Evolutionary conservation across 2,329 filamentous ascomycete species (phyloP), one percentile per base, ranked within the genome.

Genomic region (Aspergillus glaucus): DNA sequence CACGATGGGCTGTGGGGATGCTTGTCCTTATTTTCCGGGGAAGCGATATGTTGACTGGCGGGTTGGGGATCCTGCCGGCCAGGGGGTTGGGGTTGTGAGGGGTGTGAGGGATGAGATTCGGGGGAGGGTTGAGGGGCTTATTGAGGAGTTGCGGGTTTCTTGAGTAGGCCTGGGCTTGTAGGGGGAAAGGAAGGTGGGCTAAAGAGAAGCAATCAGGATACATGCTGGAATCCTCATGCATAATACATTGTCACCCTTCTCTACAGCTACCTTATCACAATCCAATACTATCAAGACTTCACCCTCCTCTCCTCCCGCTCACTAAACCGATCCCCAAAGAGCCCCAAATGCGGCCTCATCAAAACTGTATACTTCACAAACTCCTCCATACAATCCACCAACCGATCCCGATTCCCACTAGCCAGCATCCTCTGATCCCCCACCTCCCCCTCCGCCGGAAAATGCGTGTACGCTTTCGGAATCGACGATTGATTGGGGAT

Each of bases 381-480:
- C 62, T 86, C 84, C 66, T 86, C 83, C 77, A 85, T 84, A 53
- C 80, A 84, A 66, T 85, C 81, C 1, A 85, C 80, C 12, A 85
- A 56, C 2, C 81, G 69, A 48, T 84, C 79, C 9, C 81, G 66
- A 52, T 84, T 84, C 0, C 72, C 69, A 58, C 80, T 79, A 0
- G 77, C 70, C 60, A 79, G 71, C 22, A 85, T 66, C 30, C 79
- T 66, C 43, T 74, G 76, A 21, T 76, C 73, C 3, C 63, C 74
- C 3, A 69, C 65, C 8, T 66, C 65, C 45, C 62, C 72, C 24
- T 75, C 74, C n/a, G 73, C 68, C 3, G 78, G 79, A 44, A 85
- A 85, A 42, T 82, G 79, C 4, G 75, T 85, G 52, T 81, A 86
- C 0, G 82, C 84, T 61, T 72, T 78, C 0, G 83, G 83, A 2